phyloP scores from a whole-genome alignment of 2,329 filamentous ascomycete species.

The Calonectria hawksworthii region DNA sequence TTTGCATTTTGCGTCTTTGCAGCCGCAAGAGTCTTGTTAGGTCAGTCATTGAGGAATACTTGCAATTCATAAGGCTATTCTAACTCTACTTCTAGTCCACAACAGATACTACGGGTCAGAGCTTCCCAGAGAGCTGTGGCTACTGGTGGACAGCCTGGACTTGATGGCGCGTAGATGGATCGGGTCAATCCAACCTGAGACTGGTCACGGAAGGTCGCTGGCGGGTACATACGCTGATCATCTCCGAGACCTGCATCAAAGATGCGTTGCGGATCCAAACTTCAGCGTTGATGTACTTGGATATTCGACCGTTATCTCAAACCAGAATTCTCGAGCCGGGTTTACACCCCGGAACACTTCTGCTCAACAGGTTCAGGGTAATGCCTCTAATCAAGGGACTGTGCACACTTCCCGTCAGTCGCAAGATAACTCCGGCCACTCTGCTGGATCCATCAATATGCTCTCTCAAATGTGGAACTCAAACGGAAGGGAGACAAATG shows the following conservation, averaged over 20 bases:
- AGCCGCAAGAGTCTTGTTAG: conserved; percentile 19
- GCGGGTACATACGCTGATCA: conserved; percentile 22
- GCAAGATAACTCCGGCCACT: background rate
- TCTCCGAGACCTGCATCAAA: conserved; percentile 15
- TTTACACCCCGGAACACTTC: background rate
- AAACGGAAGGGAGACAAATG: background rate
- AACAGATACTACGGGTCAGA: conserved; percentile 20
- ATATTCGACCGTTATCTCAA: conserved; percentile 20
- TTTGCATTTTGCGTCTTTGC: conserved; percentile 26
- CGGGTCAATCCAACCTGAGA: conserved; percentile 2
- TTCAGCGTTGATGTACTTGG: conserved; percentile 22
- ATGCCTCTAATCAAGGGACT: background rate
- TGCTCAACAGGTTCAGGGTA: background rate
- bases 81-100: background rate
- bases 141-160: conserved; percentile 17
- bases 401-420: background rate
- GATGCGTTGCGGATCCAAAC: conserved; percentile 8
- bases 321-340: background rate
- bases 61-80: background rate
- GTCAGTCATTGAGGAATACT: background rate
- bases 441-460: background rate
- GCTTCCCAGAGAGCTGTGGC: conserved; percentile 18
- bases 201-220: background rate
- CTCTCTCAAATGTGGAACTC: background rate
- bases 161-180: conserved; percentile 19